Evolutionary conservation across 1,284 basidiomycete species (phyloP), one percentile per base, ranked within the genome.

Genomic region (Cystobasidium slooffiae): DNA sequence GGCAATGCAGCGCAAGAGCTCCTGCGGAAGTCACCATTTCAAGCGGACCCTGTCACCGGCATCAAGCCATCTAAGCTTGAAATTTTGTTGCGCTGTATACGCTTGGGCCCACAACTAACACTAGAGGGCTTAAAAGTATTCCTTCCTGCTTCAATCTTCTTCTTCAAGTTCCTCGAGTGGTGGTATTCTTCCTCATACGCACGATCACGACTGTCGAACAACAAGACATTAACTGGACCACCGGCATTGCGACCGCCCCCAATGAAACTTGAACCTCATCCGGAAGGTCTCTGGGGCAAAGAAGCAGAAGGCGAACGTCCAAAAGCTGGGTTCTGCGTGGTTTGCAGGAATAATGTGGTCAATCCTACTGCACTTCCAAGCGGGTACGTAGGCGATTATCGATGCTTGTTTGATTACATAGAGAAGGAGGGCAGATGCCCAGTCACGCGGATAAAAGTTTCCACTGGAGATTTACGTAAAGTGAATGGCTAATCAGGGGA

Each of bases 81-180:
- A 24, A 58, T 58, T 3, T 3, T 73, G 2, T n/a, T 73, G 31
- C 70, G 70, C 14, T 46, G 24, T 31, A 20, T 73, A 16, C 63
- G 63, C 16, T 47, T 58, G 20, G 59, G 52, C 31, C 65, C 67
- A 46, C 66, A 74, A 46, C 9, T 69, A 37, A 47, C 79, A 16
- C 79, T 82, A 58, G 83, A 83, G 68, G 77, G 75, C 1, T 85
- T 95, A 59, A 89, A 90, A 77, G 85, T 96, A 58, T 86, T 95
- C 16, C 87, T 97, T 10, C 94, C 97, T 1, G 91, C 92, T 3
- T 90, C 93, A 46, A 95, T 99, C 75, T 97, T 99, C 82, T 91
- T 94, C 81, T 87, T 99, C 85, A 97, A 97, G 83, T 96, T 99
- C 83, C 86, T 97, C 43, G 94, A 99, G 83, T 99, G 97, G 95